phyloP scores from a whole-genome alignment of 148 eudicot species.

The Chenopodium formosanum region DNA sequence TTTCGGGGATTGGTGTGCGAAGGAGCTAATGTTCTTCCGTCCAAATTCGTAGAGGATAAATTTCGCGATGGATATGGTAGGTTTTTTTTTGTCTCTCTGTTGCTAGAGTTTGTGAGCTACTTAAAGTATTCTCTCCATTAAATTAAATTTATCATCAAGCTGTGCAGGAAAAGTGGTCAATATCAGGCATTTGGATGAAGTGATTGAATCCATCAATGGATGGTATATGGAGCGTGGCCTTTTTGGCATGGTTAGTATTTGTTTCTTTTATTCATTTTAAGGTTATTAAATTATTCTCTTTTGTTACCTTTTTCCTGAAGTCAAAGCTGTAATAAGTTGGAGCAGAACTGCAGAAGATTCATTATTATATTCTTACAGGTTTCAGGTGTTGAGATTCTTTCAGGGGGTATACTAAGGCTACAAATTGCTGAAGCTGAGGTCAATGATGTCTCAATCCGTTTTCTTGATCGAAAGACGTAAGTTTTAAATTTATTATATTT shows the following conservation, averaged over 20 bases:
- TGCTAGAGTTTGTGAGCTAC: slow-evolving; percentile 25
- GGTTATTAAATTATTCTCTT: neutral
- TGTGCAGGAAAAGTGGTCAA: slow-evolving; percentile 98
- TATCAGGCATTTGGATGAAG: slow-evolving; percentile 86
- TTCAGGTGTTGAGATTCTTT: slow-evolving; percentile 89
- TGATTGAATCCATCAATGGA: slow-evolving; percentile 82
- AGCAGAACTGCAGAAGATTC: neutral
- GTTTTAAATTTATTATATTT: slow-evolving; percentile 23
- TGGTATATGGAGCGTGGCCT: slow-evolving; percentile 99
- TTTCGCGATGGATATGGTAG: slow-evolving; percentile 96
- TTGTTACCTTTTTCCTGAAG: neutral
- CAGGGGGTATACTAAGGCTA: slow-evolving; percentile 89
- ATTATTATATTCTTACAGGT: slow-evolving; percentile 45
- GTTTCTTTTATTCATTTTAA: neutral
- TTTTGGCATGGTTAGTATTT: slow-evolving; percentile 86
- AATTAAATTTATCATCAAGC: slow-evolving; percentile 50
- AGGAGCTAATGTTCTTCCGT: slow-evolving; percentile 97
- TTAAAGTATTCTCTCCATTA: slow-evolving; percentile 29
- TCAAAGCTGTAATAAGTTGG: neutral
- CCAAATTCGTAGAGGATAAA: slow-evolving; percentile 89
- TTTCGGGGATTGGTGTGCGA: slow-evolving; percentile 96
- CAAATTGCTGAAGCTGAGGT: slow-evolving; percentile 99
- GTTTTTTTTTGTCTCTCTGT: slow-evolving; percentile 24
- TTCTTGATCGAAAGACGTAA: slow-evolving; percentile 90
- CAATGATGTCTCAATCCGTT: slow-evolving; percentile 83